These are phyloP conservation scores for Pestalotiopsis sp. DNA, from an alignment of 2,329 filamentous ascomycete species.

Conservation along the genomic window DNA sequence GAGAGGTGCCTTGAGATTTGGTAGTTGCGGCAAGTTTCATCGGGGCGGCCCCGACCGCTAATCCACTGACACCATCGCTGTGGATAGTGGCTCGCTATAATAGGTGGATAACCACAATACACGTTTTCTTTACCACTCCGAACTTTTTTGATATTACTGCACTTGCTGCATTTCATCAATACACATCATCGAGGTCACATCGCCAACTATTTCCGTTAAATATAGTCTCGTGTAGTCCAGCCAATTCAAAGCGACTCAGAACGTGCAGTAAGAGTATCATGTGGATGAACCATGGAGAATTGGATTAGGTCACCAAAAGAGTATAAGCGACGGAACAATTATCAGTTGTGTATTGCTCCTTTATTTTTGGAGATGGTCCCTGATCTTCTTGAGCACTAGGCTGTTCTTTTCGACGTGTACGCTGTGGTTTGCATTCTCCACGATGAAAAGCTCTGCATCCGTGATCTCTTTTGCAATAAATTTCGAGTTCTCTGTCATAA, in stretches of 20 bases:
- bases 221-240: no score
- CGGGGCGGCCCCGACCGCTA: background rate
- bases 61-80: background rate
- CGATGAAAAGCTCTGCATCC: conserved; percentile 27
- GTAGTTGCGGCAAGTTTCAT: background rate
- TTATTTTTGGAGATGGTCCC: conserved; percentile 12
- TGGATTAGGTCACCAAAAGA: no score
- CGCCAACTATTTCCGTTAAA: no score
- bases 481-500: conserved; percentile 28
- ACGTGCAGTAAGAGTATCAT: no score
- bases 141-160: no score
- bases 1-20: background rate
- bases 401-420: conserved; percentile 36
- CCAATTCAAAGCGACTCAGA: no score
- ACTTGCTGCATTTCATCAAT: no score
- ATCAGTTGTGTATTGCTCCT: background rate
- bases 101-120: background rate
- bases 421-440: conserved; percentile 35
- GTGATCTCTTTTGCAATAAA: conserved; percentile 30
- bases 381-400: conserved; percentile 28
- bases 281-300: no score
- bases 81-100: background rate
- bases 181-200: no score
- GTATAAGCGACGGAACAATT: background rate
- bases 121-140: no score